A percentile compares a stretch with the other conserved stretches of the same genome.
phyloP scores from a whole-genome alignment of 805 yeast genomes.

The Metschnikowia kunwiensis region DNA sequence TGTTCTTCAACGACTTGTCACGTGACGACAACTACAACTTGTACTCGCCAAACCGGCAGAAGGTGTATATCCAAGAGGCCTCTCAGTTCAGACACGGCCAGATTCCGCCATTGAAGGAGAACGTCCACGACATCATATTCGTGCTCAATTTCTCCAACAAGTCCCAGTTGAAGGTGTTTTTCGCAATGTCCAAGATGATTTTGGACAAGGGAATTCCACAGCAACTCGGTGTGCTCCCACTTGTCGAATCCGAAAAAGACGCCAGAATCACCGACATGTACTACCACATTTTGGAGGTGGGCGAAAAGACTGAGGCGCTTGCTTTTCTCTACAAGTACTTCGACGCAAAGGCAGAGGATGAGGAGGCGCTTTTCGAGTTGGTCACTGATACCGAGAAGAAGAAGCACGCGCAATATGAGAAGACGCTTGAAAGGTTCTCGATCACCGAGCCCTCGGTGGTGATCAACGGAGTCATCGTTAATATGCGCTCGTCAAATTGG shows the following conservation, averaged over 20 bases:
- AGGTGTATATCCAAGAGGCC: conserved; percentile 39
- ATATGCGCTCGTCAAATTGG: conserved; percentile 51
- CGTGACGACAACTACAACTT: conserved; percentile 51
- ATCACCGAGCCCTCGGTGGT: conserved; percentile 52
- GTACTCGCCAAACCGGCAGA: conserved; percentile 41
- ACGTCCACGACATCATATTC: conserved; percentile 71
- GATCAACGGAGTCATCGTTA: conserved; percentile 68
- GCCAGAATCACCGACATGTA: conserved; percentile 29
- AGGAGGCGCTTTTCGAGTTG: conserved; percentile 20
- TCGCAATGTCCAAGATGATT: conserved; percentile 48
- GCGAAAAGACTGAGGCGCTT: conserved; percentile 33
- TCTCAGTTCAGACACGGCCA: conserved; percentile 40
- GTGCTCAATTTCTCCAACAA: conserved; percentile 57
- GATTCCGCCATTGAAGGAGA: conserved; percentile 67
- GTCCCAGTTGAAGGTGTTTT: conserved; percentile 48
- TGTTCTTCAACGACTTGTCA: conserved; percentile 78
- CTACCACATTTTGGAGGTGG: conserved; percentile 31
- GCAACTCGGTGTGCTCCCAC: conserved; percentile 80
- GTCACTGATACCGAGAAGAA: conserved; percentile 20
- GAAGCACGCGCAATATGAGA: conserved; percentile 19
- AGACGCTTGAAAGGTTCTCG: conserved; percentile 29
- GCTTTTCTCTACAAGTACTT: conserved; percentile 39
- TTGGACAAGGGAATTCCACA: conserved; percentile 65
- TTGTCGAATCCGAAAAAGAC: conserved; percentile 34
- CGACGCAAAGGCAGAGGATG: conserved; percentile 28